Percentiles rank a stretch among this genome's conserved stretches.
Evolutionary conservation across 2,329 filamentous ascomycete species (phyloP).

Genomic region (Colletotrichum musicola): DNA sequence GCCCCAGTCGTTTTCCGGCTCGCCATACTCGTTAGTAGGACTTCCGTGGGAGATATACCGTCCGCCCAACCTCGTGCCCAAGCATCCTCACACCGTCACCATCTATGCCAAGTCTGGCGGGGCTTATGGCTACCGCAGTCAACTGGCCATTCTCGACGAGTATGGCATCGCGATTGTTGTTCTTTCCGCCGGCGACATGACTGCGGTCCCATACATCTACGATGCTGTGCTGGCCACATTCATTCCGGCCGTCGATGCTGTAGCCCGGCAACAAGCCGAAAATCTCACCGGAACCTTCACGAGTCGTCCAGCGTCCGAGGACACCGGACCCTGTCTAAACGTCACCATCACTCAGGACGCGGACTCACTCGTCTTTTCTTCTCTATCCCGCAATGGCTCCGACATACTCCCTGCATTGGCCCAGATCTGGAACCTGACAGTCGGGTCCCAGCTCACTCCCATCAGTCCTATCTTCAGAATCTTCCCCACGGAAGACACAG

Average conservation of each 20-base stretch:
- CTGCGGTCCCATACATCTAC: slow-evolving; percentile 44
- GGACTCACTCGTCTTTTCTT: slow-evolving; percentile 43
- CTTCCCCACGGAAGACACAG: slow-evolving; percentile 44
- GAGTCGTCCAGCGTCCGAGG: background rate
- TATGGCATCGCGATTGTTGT: slow-evolving; percentile 49
- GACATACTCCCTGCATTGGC: slow-evolving; percentile 41
- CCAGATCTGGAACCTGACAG: slow-evolving; percentile 42
- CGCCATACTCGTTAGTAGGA: slow-evolving; percentile 47
- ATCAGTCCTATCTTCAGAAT: slow-evolving; percentile 41
- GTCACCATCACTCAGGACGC: slow-evolving; percentile 42
- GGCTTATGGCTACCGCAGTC: slow-evolving; percentile 50
- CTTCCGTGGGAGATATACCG: slow-evolving; percentile 55
- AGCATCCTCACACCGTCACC: slow-evolving; percentile 48
- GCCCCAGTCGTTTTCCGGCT: slow-evolving; percentile 48
- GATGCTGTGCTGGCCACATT: slow-evolving; percentile 46
- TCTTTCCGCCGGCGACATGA: slow-evolving; percentile 48
- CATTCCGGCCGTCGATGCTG: slow-evolving; percentile 46
- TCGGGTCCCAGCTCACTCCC: slow-evolving; percentile 43
- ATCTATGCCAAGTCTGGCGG: slow-evolving; percentile 52
- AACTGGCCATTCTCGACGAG: slow-evolving; percentile 51
- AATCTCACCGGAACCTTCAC: slow-evolving; percentile 41
- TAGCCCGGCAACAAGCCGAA: slow-evolving; percentile 44
- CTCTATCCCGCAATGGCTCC: slow-evolving; percentile 41
- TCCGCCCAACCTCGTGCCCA: slow-evolving; percentile 42
- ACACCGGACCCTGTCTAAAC: slow-evolving; percentile 26